Percentiles rank a stretch among this genome's conserved stretches.
Conservation (phyloP, 495 filamentous ascomycete genomes). For the Penicillium bovifimosum region DNA sequence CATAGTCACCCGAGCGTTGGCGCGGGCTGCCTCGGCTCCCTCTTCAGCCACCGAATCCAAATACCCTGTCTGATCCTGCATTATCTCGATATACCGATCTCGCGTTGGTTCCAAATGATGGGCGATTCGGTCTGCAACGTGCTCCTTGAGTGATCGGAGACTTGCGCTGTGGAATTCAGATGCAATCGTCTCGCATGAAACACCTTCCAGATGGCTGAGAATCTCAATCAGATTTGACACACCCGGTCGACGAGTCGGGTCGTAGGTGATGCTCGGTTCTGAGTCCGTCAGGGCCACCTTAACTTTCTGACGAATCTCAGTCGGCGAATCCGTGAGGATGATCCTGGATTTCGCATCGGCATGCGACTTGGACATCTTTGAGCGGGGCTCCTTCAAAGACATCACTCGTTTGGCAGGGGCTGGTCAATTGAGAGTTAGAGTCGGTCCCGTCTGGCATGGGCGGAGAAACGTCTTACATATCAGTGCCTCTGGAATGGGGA, state of each 20-base stretch:
- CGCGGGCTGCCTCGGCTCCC: conserved; percentile 55
- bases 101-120: conserved; percentile 53
- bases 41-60: conserved; percentile 55
- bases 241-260: conserved; percentile 65
- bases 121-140: conserved; percentile 51
- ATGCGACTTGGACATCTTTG: conserved; percentile 95
- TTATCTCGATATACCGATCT: conserved; percentile 52
- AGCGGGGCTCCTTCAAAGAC: conserved; percentile 68
- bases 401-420: conserved; percentile 78
- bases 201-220: conserved; percentile 57
- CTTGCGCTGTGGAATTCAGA: conserved; percentile 42
- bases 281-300: conserved; percentile 74
- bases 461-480: conserved; percentile 54
- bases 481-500: conserved; percentile 65
- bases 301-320: conserved; percentile 61
- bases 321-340: conserved; percentile 63
- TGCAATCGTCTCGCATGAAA: conserved; percentile 52
- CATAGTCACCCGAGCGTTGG: conserved; percentile 67
- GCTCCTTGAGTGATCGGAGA: conserved; percentile 61
- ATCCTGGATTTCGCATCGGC: conserved; percentile 65
- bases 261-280: conserved; percentile 57
- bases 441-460: background rate
- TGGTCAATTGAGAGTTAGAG: conserved; percentile 21
- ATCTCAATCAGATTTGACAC: conserved; percentile 83
- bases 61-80: conserved; percentile 43